phyloP scores from a whole-genome alignment of 2,329 filamentous ascomycete species.

The Fusarium keratoplasticum region DNA sequence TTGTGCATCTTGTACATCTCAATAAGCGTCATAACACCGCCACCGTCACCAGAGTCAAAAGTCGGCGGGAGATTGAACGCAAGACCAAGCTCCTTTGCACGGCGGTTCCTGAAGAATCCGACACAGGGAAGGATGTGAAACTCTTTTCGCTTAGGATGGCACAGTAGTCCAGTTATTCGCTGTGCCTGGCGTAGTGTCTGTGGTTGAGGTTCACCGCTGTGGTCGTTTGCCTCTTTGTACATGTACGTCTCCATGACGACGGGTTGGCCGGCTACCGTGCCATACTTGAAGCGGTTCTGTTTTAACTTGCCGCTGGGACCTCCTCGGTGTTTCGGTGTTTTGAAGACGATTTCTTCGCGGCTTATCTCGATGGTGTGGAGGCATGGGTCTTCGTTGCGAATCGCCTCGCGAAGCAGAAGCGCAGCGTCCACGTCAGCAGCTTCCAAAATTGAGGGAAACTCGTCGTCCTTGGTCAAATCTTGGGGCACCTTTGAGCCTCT shows the following conservation, averaged over 20 bases:
- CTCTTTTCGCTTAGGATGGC: neutral
- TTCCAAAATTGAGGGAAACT: neutral
- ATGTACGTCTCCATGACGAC: constrained; percentile 1
- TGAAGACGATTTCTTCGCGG: neutral
- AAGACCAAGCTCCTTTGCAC: neutral
- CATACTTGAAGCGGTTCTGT: neutral
- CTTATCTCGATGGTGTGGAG: neutral
- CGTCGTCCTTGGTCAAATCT: neutral
- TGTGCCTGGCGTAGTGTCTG: neutral
- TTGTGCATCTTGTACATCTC: neutral
- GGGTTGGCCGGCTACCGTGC: neutral
- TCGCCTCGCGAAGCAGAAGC: neutral
- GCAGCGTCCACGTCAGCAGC: neutral
- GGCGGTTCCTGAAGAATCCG: neutral
- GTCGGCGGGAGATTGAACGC: neutral
- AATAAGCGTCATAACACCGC: neutral
- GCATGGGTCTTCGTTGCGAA: neutral
- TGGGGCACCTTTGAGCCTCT: neutral
- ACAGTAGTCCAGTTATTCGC: neutral
- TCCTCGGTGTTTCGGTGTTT: neutral
- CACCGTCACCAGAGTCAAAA: neutral
- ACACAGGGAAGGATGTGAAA: neutral
- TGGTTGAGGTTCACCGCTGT: neutral
- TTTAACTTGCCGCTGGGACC: neutral
- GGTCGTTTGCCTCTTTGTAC: neutral